Evolutionary conservation across 2,329 filamentous ascomycete genomes (phyloP), one percentile per base, ranked within the genome.

Genomic region (Graphiopsis chlorocephala): DNA sequence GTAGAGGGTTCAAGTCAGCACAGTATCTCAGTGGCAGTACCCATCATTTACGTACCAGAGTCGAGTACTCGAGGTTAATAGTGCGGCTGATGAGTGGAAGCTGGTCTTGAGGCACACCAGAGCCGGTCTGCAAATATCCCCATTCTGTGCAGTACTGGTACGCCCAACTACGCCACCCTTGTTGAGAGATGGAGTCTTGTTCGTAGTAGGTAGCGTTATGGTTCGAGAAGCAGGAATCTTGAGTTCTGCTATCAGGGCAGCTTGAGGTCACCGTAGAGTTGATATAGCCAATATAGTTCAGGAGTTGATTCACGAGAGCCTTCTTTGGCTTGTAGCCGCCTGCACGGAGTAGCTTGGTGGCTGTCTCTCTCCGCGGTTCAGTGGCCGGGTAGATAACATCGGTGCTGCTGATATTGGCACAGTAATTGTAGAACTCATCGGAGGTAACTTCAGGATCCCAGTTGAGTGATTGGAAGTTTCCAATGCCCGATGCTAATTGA

Each of bases 51-150:
- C 31, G 31, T 33, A 33, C 80, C 3, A 83, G 75, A 0, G 85
- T 86, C 2, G 81, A 75, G 75, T 88, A 92, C 2, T 87, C 81
- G 0, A 92, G 71, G 67, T 88, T 85, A 38, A 92, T 81, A 3
- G 87, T 82, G 15, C 92, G 88, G 0, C 91, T 94, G 58, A 95
- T 81, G 6, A 96, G 76, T 0, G 92, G 88, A 1, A 89, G 83
- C 62, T 87, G 83, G 65, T 85, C 79, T 0, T 79, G 71, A 0
- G 91, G 91, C 0, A 88, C 87, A 28, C 88, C 86, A 4, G 86
- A 88, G 56, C 92, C 91, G 0, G 90, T 92, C 68, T 89, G 85
- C 58, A 93, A 86, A 77, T 86, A 95, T 11, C 91, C 92, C 63
- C 63, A 65, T 14, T 83, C 76, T 0, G 79, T 81, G 73, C 83